Base-by-base conservation (phyloP, 768 basidiomycete genomes). In the Macrolepiota dolichaula region DNA sequence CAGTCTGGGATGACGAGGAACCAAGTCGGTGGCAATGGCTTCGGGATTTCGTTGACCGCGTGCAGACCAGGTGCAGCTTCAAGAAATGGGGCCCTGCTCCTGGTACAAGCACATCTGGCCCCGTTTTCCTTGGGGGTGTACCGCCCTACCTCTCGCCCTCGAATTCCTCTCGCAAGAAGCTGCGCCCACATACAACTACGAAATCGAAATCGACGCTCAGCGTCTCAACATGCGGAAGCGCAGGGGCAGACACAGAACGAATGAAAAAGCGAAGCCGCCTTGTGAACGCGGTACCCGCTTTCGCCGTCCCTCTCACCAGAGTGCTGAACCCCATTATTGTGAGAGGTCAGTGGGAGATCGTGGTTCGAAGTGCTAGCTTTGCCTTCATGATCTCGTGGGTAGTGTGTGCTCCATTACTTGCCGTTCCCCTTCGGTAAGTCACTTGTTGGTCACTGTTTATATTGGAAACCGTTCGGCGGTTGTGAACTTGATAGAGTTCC, bases 311-410 rank as follows among this genome's bases (percentile, higher is more conserved):
- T 35, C 73, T 93, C 59, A 91, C 91, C 46, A 80, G 78, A 42
- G 77, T 93, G 22, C 77, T 89, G 53, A 89, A 82, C 62, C 86
- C 89, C 15, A 78, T 87, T 59, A 84, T 92, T 54, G 80, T 83
- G 55, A 80, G 92, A n/a, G 89, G 85, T 2, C 92, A 94, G 66
- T 93, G 91, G 92, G 90, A 92, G 72, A 87, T 93, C 29, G 88
- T 92, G 32, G 75, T 89, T 27, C 77, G 88, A 38, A 87, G 86
- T 2, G 78, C 76, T 47, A 29, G 75, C 0, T 65, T 85, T 10
- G 84, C 83, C 0, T 72, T 83, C 24, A 27, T 87, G 13, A 57
- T 80, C 46, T 73, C 73, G 54, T 80, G 77, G 76, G 51, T 73
- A 9, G 55, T 81, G 12, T 64, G 82, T 6, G 81, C 77, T 0